Evolutionary conservation across 805 yeast species (phyloP).

Genomic region (Pichia manshurica): DNA sequence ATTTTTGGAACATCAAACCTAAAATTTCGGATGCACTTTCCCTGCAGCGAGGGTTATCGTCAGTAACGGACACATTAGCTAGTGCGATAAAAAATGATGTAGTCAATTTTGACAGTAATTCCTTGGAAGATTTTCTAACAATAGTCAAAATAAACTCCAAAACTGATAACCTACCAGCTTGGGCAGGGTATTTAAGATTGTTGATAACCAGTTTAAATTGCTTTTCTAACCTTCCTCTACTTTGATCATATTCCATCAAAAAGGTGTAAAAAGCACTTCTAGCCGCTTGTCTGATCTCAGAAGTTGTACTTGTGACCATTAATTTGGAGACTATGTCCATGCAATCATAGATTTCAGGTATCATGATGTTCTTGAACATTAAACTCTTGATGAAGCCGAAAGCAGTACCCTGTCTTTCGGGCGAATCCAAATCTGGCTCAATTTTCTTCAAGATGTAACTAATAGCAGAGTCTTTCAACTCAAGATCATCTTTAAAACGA

Average conservation of each 20-base stretch:
- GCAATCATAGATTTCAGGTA: slow-evolving; percentile 86
- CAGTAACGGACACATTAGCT: slow-evolving; percentile 71
- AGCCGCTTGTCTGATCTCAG: slow-evolving; percentile 76
- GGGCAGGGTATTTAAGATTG: slow-evolving; percentile 79
- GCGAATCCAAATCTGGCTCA: slow-evolving; percentile 85
- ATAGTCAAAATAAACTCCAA: slow-evolving; percentile 78
- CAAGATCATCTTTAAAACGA: slow-evolving; percentile 60
- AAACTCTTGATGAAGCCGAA: slow-evolving; percentile 77
- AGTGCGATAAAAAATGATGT: slow-evolving; percentile 79
- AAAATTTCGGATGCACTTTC: slow-evolving; percentile 72
- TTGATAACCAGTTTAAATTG: slow-evolving; percentile 76
- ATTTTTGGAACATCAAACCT: slow-evolving; percentile 45
- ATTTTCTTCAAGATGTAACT: slow-evolving; percentile 67
- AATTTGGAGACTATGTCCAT: slow-evolving; percentile 76
- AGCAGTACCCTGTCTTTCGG: slow-evolving; percentile 81
- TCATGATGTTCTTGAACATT: slow-evolving; percentile 62
- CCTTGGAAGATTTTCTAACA: slow-evolving; percentile 57
- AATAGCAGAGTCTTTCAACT: slow-evolving; percentile 63
- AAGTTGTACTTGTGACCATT: slow-evolving; percentile 85
- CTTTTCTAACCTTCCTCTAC: slow-evolving; percentile 74
- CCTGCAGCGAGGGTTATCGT: slow-evolving; percentile 71
- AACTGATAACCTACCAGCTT: slow-evolving; percentile 81
- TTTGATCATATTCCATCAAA: slow-evolving; percentile 91
- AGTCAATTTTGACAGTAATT: slow-evolving; percentile 53
- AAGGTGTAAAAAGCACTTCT: slow-evolving; percentile 80